phyloP scores from a whole-genome alignment of 1,139 yeast species.

The Scheffersomyces segobiensis region DNA sequence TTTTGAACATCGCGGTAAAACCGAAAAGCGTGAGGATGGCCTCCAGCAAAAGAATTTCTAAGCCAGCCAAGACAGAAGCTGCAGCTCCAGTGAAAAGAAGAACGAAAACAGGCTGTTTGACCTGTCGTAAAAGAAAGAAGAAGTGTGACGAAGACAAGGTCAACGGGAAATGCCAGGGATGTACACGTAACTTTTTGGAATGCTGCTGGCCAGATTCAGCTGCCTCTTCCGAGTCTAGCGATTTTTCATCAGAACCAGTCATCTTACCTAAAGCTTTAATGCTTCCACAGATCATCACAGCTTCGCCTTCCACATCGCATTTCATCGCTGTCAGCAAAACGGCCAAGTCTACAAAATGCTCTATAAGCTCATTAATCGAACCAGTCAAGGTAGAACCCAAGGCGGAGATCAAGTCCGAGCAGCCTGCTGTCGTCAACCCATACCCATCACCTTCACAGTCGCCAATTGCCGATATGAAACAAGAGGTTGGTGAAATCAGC shows the following conservation, averaged over 20 bases:
- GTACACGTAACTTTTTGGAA: slow-evolving; percentile 47
- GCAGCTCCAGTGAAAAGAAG: slow-evolving; percentile 29
- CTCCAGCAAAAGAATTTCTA: slow-evolving; percentile 15
- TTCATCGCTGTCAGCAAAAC: background rate
- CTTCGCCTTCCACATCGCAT: background rate
- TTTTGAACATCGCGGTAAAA: slow-evolving; percentile 34
- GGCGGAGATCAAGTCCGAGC: background rate
- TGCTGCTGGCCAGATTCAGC: slow-evolving; percentile 32
- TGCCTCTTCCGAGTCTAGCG: background rate
- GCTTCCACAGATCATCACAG: background rate
- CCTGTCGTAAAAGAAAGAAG: slow-evolving; percentile 70
- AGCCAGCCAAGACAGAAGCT: slow-evolving; percentile 15
- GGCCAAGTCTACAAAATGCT: slow-evolving; percentile 8
- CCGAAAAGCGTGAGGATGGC: slow-evolving; percentile 12
- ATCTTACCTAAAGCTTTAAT: background rate
- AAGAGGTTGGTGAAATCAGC: slow-evolving; percentile 13
- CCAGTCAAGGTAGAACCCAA: slow-evolving; percentile 6
- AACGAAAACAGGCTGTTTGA: slow-evolving; percentile 75
- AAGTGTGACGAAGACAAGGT: slow-evolving; percentile 65
- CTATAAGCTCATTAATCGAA: slow-evolving; percentile 16
- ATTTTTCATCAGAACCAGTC: slow-evolving; percentile 1
- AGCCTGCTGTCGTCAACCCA: slow-evolving; percentile 7
- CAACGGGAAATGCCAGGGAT: slow-evolving; percentile 50
- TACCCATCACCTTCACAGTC: slow-evolving; percentile 21
- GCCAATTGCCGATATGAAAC: slow-evolving; percentile 15